Base-by-base conservation (phyloP, 257 asterid genomes). In the Haberlea rhodopensis region DNA sequence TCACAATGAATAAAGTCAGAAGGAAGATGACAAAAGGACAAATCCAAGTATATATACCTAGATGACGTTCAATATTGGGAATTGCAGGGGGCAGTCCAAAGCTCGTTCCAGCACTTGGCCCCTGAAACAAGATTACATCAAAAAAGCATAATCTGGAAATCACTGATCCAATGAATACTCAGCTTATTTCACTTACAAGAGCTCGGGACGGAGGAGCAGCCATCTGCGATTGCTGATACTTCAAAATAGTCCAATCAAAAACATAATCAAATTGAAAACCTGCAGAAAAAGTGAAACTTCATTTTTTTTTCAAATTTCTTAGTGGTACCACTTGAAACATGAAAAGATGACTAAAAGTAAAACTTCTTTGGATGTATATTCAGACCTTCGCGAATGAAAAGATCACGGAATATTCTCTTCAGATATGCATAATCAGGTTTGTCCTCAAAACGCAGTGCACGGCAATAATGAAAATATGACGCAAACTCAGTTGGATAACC, bases 1-100 rank as follows among this genome's bases (percentile, higher is more conserved):
- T 34, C 24, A 29, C 48, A 8, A n/a, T 4, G 40, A 19, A 3
- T 8, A 8, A n/a, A 54, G 22, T 45, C 19, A n/a, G 22, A 23
- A 65, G 55, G 29, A 27, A 49, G 18, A 29, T 26, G 29, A 62
- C 13, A 6, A 22, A 67, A 32, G 60, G 48, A 63, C 21, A 8
- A 27, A n/a, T 18, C 54, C 51, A 45, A 43, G 20, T 15, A 5
- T 43, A 43, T 43, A 15, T 13, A 43, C 51, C 51, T 43, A 43
- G 20, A 2, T 43, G 51, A 43, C 51, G 51, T 43, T 43, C 51
- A 16, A 43, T 20, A 43, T 43, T 43, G 68, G 96, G 92, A 76
- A 89, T 76, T 26, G 80, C 89, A 65, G 98, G 98, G 60, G 95
- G 96, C 32, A 91, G 76, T 53, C 92, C 96, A 24, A 95, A 82